These are phyloP conservation scores for Neurospora tetraspora DNA, from an alignment of 495 filamentous ascomycete genomes.

Conservation along the genomic window DNA sequence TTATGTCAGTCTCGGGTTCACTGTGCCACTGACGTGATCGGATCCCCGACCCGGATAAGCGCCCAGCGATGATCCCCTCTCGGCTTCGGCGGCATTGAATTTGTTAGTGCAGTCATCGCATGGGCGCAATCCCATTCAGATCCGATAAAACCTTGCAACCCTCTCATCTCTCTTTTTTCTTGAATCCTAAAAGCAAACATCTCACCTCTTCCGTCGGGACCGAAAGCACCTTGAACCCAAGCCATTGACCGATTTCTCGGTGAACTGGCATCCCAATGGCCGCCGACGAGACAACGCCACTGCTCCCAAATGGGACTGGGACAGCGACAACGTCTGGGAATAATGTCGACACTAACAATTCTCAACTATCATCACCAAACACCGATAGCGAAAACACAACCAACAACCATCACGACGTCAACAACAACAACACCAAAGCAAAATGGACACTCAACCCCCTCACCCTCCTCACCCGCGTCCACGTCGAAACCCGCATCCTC, in stretches of 20 bases:
- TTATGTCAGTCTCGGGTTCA: too few species aligned
- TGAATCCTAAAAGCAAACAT: background rate
- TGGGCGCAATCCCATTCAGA: background rate
- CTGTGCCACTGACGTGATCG: background rate
- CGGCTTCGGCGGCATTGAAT: background rate
- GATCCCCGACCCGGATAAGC: background rate
- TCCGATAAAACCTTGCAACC: background rate
- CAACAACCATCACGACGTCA: background rate
- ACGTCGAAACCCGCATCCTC: conserved; percentile 35
- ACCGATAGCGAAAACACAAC: background rate
- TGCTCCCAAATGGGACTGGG: background rate
- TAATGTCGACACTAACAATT: background rate
- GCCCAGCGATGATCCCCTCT: background rate
- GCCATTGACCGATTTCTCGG: background rate
- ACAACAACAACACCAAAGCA: too few species aligned
- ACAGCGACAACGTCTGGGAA: background rate
- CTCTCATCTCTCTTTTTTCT: background rate
- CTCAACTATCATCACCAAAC: background rate
- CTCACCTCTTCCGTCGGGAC: background rate
- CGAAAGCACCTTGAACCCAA: too few species aligned
- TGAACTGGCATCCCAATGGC: background rate
- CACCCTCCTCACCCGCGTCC: background rate
- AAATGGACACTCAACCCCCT: background rate
- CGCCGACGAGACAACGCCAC: conserved; percentile 1
- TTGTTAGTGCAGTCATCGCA: background rate